Evolutionary conservation across 2,329 filamentous ascomycete genomes (phyloP).

Genomic region (Aspergillus proliferans): DNA sequence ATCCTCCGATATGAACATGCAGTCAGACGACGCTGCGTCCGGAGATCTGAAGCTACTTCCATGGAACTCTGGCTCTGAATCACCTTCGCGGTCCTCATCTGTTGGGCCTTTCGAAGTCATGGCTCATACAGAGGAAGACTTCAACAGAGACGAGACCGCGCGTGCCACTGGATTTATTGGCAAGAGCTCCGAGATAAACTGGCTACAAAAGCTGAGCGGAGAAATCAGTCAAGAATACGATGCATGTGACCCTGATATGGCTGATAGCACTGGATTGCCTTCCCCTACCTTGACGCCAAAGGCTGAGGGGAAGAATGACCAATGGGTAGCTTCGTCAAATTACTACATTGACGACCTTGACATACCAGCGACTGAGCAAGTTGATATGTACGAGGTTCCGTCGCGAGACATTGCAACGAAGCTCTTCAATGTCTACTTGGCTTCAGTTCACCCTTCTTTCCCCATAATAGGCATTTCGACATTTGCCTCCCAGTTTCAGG

Average conservation of each 20-base stretch:
- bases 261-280: conserved; percentile 18
- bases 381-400: conserved; percentile 34
- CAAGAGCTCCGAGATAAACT: conserved; percentile 41
- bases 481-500: conserved; percentile 38
- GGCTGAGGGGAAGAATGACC: conserved; percentile 16
- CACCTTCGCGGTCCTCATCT: conserved; percentile 17
- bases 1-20: conserved; percentile 16
- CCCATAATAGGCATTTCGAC: conserved; percentile 38
- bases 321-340: conserved; percentile 24
- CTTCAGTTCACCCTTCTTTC: conserved; percentile 39
- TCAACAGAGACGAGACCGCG: conserved; percentile 33
- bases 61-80: conserved; percentile 15
- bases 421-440: conserved; percentile 37
- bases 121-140: conserved; percentile 41
- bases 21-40: conserved; percentile 12
- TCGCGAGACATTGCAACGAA: conserved; percentile 30
- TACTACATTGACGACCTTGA: conserved; percentile 39
- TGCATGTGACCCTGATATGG: conserved; percentile 9
- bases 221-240: conserved; percentile 25
- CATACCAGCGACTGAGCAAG: conserved; percentile 27
- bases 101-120: conserved; percentile 31
- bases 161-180: conserved; percentile 39
- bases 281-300: conserved; percentile 22
- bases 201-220: conserved; percentile 36
- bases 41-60: conserved; percentile 13